These are phyloP conservation scores for Tricholomella constricta DNA, from an alignment of 768 basidiomycete genomes.

Conservation along the genomic window DNA sequence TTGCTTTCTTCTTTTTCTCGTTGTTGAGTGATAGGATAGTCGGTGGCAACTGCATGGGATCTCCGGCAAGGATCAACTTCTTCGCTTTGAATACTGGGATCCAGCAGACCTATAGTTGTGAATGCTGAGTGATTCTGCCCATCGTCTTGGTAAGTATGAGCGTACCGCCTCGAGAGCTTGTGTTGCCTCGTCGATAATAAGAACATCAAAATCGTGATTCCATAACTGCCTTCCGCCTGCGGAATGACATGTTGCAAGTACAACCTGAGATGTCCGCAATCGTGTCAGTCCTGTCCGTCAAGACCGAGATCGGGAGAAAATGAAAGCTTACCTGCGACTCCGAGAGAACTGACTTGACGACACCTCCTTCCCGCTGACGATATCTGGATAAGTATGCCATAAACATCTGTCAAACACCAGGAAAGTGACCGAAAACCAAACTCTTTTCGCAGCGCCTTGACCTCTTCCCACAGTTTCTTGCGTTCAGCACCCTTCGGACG, in stretches of 20 bases:
- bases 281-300: background rate
- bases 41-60: slow-evolving; percentile 94
- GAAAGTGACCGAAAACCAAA: slow-evolving; percentile 37
- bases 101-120: slow-evolving; percentile 79
- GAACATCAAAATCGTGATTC: slow-evolving; percentile 82
- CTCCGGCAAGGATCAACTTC: slow-evolving; percentile 89
- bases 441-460: slow-evolving; percentile 89
- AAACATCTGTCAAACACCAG: background rate
- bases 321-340: slow-evolving; percentile 63
- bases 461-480: slow-evolving; percentile 85
- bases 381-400: slow-evolving; percentile 53
- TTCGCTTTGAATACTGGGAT: slow-evolving; percentile 91
- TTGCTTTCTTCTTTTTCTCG: slow-evolving; percentile 26
- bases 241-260: slow-evolving; percentile 93
- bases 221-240: slow-evolving; percentile 83
- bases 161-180: slow-evolving; percentile 92
- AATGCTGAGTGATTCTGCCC: slow-evolving; percentile 1
- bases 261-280: slow-evolving; percentile 52
- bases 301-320: background rate
- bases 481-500: slow-evolving; percentile 70
- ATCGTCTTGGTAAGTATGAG: background rate
- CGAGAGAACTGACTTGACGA: slow-evolving; percentile 77
- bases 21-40: slow-evolving; percentile 76
- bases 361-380: slow-evolving; percentile 82
- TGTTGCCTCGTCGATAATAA: slow-evolving; percentile 97